These are phyloP conservation scores for Orobanche coerulescens DNA, from an alignment of 257 asterid genomes.

Conservation along the genomic window DNA sequence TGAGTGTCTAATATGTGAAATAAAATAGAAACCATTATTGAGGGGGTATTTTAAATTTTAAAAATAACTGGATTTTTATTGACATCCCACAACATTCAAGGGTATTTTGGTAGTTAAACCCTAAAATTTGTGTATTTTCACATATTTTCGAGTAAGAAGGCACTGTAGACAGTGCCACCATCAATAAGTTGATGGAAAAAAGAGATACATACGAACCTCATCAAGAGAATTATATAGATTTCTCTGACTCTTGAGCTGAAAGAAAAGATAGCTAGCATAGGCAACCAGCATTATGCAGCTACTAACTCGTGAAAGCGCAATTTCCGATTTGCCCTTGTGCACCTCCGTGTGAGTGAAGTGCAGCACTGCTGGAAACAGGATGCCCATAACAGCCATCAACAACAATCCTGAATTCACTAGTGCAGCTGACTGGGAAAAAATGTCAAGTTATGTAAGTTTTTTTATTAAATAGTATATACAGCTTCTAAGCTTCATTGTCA, in stretches of 20 bases:
- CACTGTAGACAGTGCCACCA: neutral
- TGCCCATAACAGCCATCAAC: conserved; percentile 97
- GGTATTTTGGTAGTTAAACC: neutral
- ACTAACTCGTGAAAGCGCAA: conserved; percentile 90
- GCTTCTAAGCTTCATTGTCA: too few species aligned
- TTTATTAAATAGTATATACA: too few species aligned
- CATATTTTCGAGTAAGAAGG: neutral
- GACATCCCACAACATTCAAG: neutral
- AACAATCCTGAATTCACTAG: conserved; percentile 84
- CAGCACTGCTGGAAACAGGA: conserved; percentile 87
- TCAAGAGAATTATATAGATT: conserved; percentile 43
- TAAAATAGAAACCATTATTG: neutral
- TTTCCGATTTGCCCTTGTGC: conserved; percentile 79
- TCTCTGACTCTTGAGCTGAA: conserved; percentile 82
- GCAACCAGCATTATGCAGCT: conserved; percentile 93
- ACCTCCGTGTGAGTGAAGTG: conserved; percentile 86
- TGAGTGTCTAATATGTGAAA: neutral
- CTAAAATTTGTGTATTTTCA: conserved; percentile 1
- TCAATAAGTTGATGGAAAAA: neutral
- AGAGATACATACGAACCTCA: conserved; percentile 40
- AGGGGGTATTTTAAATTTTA: neutral
- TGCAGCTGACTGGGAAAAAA: conserved; percentile 68
- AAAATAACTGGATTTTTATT: neutral
- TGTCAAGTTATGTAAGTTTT: too few species aligned
- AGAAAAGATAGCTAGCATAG: conserved; percentile 85